Base-by-base conservation (phyloP, 306 rosid species). In the Hippophae rhamnoides region DNA sequence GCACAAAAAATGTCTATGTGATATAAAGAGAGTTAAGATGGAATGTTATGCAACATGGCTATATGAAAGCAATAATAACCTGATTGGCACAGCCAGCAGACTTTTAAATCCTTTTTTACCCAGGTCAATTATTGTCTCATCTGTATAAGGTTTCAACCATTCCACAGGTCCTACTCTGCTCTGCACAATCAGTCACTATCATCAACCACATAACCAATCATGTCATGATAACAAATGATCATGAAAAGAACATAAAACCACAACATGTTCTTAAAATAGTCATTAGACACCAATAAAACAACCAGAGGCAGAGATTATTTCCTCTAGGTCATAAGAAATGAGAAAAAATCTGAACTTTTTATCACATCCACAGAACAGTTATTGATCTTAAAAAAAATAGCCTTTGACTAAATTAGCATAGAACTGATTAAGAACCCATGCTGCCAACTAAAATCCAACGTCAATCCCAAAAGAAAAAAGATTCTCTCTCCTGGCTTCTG, bases 121-220 rank as follows among this genome's bases (percentile, higher is more conserved):
- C 47, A 92, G 96, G 69, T 92, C 99, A 79, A 92, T 54, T 72
- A 88, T 85, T 55, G 99, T 92, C 62, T 88, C 96, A 56, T 92
- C 99, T 3, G 98, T 92, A 54, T 92, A 92, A n/a, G 98, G 98
- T 71, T 84, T 92, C 72, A 92, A 73, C 98, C 98, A 92, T 75
- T 92, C 98, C 69, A 92, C 98, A 5, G 98, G 98, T 61, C 98
- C 98, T 69, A 92, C 98, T 78, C 98, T 81, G 76, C 96, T 92
- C 99, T 92, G 96, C 62, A 73, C 63, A 54, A 69, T 51, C 58
- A 72, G 62, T 65, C 45, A 52, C 38, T 23, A 56, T 47, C 46
- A 61, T 56, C 60, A 76, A 64, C 47, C 66, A 65, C 18, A 26
- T 63, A 10, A 43, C 45, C 6, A 41, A 52, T 49, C 41, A 43